These are phyloP conservation scores for Paramecium bursaria DNA, from an alignment of 73 alveolate species.

Conservation along the genomic window DNA sequence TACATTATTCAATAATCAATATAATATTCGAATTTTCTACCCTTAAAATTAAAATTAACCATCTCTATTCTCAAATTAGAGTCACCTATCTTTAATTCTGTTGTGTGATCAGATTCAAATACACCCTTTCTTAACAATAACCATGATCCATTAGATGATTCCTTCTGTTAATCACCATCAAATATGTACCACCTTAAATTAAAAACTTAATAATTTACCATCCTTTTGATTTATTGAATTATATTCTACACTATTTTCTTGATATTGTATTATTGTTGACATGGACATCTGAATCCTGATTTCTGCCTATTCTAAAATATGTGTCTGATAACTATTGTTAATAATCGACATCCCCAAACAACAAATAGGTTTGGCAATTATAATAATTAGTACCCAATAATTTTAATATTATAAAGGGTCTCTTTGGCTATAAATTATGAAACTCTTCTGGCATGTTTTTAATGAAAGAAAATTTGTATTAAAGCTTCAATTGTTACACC, in stretches of 20 bases:
- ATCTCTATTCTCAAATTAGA: background rate
- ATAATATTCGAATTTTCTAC: too few relatives aligned
- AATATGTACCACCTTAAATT: background rate
- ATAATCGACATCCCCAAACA: background rate
- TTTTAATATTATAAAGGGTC: background rate
- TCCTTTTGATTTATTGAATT: too few relatives aligned
- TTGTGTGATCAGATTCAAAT: background rate
- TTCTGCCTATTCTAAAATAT: background rate
- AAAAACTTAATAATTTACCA: background rate
- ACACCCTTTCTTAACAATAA: background rate
- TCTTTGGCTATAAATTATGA: too few relatives aligned
- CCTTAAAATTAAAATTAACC: too few relatives aligned
- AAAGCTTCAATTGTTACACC: too few relatives aligned
- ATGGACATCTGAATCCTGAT: background rate
- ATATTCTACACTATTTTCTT: background rate
- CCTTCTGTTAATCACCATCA: background rate
- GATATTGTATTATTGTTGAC: background rate
- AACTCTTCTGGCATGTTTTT: too few relatives aligned
- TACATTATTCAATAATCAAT: conserved; percentile 14
- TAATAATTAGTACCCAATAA: background rate
- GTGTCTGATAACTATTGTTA: background rate
- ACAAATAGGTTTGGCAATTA: background rate
- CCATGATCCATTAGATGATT: background rate
- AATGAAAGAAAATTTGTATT: too few relatives aligned
- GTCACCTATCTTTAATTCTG: background rate